phyloP scores from a whole-genome alignment of 1,284 basidiomycete genomes.

The Ceratobasidium sp. region DNA sequence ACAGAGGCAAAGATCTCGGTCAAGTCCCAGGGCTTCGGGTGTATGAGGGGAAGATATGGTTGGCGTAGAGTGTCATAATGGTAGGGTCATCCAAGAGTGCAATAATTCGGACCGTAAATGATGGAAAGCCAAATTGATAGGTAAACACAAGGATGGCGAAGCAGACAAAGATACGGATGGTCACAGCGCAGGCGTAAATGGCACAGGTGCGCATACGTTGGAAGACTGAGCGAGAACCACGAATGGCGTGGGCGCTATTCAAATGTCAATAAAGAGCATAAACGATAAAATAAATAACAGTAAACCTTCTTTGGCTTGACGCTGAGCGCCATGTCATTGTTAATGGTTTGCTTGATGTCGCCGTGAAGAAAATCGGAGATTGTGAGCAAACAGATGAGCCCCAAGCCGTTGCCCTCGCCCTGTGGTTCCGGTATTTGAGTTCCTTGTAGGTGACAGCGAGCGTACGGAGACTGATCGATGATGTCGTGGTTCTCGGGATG shows the following conservation, averaged over 20 bases:
- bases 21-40: constrained; percentile 97
- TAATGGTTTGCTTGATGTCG: constrained; percentile 99
- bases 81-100: constrained; percentile 98
- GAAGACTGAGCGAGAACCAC: constrained; percentile 96
- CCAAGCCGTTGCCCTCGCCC: constrained; percentile 93
- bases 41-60: constrained; percentile 94
- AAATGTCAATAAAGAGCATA: constrained; percentile 11
- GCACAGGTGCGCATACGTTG: constrained; percentile 98
- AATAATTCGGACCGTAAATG: constrained; percentile 99
- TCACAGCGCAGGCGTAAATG: constrained; percentile 92
- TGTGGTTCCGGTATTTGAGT: constrained; percentile 83
- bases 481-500: no score
- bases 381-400: constrained; percentile 95
- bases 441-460: constrained; percentile 97
- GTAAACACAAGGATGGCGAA: constrained; percentile 96
- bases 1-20: constrained; percentile 97
- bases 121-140: constrained; percentile 98
- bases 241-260: constrained; percentile 87
- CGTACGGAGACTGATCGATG: constrained; percentile 98
- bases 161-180: constrained; percentile 98
- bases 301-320: constrained; percentile 99
- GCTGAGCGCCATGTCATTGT: constrained; percentile 95
- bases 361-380: constrained; percentile 99
- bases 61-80: constrained; percentile 98
- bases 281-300: no score